Evolutionary conservation across 257 asterid species (phyloP), one percentile per base, ranked within the genome.

Genomic region (Nicotiana undulata): DNA sequence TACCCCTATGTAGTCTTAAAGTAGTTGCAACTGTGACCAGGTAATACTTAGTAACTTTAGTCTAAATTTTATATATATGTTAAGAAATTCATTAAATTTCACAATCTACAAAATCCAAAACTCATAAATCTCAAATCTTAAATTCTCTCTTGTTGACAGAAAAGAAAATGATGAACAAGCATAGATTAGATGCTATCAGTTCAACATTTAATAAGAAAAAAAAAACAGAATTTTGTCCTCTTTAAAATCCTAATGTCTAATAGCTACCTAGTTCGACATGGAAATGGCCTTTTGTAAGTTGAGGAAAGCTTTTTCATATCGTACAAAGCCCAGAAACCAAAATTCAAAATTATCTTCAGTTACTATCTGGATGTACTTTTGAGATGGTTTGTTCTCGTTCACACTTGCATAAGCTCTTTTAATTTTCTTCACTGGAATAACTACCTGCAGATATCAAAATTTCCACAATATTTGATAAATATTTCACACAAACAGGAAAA

Each of bases 291-390:
- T 89, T 37, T 85, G 90, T 46, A 95, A 87, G 82, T 89, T 92
- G 51, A 79, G 12, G 44, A 95, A 83, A 51, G 98, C 98, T 80
- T 91, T 94, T 81, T 91, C 98, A 77, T 90, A 93, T 51, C 98
- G 92, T 31, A 93, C 91, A 84, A 94, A 93, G 15, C 98, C 98
- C 98, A 93, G 87, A n/a, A 95, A 93, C 98, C 98, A 95, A 83
- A 95, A 95, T 44, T 95, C 97, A 49, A 82, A 95, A 17, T 83
- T 70, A 79, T 95, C 98, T 66, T 91, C 81, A 0, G 98, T 95
- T 3, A 91, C 92, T 60, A 95, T 84, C 81, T 89, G 85, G 26
- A 95, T 90, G 85, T 92, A 95, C 89, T 91, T 93, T 22, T 92
- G 91, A 5, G 85, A 81, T 74, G 97, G 89, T 80, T 90, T 92